Evolutionary conservation across 176 grass and related monocot species (phyloP).

Genomic region (Eragrostis curvula): DNA sequence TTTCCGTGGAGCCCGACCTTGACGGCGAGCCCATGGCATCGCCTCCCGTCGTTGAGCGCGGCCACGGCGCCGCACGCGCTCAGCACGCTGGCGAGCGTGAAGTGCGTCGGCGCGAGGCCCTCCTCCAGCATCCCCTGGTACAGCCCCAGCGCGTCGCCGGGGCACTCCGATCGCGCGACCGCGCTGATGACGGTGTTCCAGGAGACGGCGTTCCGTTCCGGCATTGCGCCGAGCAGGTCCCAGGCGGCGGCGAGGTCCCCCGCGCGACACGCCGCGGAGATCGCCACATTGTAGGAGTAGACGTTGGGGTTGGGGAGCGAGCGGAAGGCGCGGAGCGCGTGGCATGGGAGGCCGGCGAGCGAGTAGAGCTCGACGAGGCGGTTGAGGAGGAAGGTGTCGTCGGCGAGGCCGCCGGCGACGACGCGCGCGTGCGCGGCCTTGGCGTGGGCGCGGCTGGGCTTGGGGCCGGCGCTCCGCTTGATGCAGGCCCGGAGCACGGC

Average conservation of each 20-base stretch:
- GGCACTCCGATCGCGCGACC: slow-evolving; percentile 43
- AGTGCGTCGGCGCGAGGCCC: slow-evolving; percentile 63
- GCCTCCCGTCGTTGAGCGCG: slow-evolving; percentile 54
- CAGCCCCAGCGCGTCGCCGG: slow-evolving; percentile 53
- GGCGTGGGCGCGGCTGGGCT: slow-evolving; percentile 34
- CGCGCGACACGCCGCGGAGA: slow-evolving; percentile 56
- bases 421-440: slow-evolving; percentile 68
- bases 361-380: slow-evolving; percentile 89
- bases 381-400: slow-evolving; percentile 85
- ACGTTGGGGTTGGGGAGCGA: slow-evolving; percentile 58
- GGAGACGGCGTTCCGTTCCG: slow-evolving; percentile 62
- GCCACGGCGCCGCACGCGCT: slow-evolving; percentile 62
- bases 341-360: slow-evolving; percentile 52
- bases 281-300: slow-evolving; percentile 74
- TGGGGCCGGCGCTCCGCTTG: slow-evolving; percentile 45
- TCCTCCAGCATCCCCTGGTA: slow-evolving; percentile 61
- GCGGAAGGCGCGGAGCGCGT: slow-evolving; percentile 60
- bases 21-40: slow-evolving; percentile 61
- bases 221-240: slow-evolving; percentile 73
- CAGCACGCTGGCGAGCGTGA: slow-evolving; percentile 80
- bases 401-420: slow-evolving; percentile 60
- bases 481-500: slow-evolving; percentile 45
- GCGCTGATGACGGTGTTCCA: slow-evolving; percentile 78
- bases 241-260: slow-evolving; percentile 47
- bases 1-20: slow-evolving; percentile 66